Conservation (phyloP, 2,329 filamentous ascomycete genomes). For the Lasiodiplodia sp. region DNA sequence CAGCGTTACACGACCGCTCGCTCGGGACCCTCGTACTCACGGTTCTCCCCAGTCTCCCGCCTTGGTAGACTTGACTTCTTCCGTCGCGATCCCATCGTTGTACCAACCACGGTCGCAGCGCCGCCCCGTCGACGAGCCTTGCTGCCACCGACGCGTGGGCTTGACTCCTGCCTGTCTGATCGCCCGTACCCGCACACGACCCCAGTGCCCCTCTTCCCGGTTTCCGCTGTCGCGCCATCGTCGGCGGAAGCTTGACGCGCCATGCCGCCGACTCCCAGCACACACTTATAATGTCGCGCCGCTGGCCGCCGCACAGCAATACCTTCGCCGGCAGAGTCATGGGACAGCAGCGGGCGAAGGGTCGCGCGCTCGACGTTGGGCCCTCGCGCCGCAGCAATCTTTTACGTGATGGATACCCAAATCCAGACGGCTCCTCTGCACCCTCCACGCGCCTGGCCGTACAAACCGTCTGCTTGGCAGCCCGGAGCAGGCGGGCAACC, state of each 20-base stretch:
- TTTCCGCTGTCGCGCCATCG: conserved; percentile 1
- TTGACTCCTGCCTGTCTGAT: conserved; percentile 12
- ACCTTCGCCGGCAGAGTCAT: conserved; percentile 6
- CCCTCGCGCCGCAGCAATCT: conserved; percentile 7
- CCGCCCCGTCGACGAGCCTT: conserved; percentile 2
- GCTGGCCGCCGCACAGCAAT: background rate
- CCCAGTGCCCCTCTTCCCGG: conserved; percentile 5
- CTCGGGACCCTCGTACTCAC: too few species aligned
- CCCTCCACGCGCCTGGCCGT: conserved; percentile 10
- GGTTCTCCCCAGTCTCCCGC: background rate
- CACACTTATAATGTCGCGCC: conserved; percentile 6
- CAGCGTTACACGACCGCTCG: background rate
- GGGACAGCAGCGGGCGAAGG: background rate
- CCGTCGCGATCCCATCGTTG: conserved; percentile 17
- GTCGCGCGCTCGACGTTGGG: background rate
- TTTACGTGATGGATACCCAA: conserved; percentile 28
- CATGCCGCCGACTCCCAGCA: background rate
- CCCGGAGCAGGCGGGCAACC: conserved; percentile 7
- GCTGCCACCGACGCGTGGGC: background rate
- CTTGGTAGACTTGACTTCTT: background rate
- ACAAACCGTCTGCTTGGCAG: conserved; percentile 6
- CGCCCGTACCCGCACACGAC: conserved; percentile 19
- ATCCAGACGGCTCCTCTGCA: conserved; percentile 8
- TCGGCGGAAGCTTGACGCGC: background rate
- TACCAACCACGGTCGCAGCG: conserved; percentile 7